Evolutionary conservation across 2,329 filamentous ascomycete genomes (phyloP), one percentile per base, ranked within the genome.

Genomic region (Pseudogymnoascus sp.): DNA sequence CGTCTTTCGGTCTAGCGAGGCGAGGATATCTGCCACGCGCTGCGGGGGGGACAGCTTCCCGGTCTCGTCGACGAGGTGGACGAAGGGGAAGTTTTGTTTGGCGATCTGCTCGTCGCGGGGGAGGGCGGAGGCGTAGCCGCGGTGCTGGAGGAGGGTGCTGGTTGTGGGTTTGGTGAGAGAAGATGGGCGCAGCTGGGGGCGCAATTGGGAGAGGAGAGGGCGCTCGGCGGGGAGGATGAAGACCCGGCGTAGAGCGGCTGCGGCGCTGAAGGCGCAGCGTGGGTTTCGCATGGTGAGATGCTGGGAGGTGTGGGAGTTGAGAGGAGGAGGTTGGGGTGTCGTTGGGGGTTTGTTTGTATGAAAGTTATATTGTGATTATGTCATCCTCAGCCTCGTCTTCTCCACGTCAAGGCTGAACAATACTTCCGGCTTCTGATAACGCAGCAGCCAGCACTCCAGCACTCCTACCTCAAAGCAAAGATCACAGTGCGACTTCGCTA

Each of bases 61-160:
- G 2, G 69, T 61, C 1, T 71, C 69, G 63, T 78, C 75, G 37
- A 82, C 77, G 62, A 82, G 69, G 60, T 77, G 74, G 17, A 85
- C 73, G 13, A 70, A 67, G 7, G 75, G 72, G 38, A 75, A 75
- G 6, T 66, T 67, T 69, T 68, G 69, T 19, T 56, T 56, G 1
- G 66, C 68, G 61, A 86, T 86, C 59, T 80, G 77, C 15, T 76
- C 67, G 75, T 86, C 77, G 70, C 76, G 76, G 37, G 76, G 76
- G 40, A 72, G 75, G 38, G 62, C 63, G 38, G 64, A 21, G 15
- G 61, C 65, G 62, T 66, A 61, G 65, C 60, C 62, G 62, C 62
- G 65, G 19, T 59, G 59, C 7, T 65, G 62, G 23, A 46, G 13
- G 15, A 17, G 21, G 19, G 42, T 21, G 10, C n/a, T 44, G 23